Base-by-base conservation (phyloP, 2,329 filamentous ascomycete genomes). In the Alternaria postmessia region DNA sequence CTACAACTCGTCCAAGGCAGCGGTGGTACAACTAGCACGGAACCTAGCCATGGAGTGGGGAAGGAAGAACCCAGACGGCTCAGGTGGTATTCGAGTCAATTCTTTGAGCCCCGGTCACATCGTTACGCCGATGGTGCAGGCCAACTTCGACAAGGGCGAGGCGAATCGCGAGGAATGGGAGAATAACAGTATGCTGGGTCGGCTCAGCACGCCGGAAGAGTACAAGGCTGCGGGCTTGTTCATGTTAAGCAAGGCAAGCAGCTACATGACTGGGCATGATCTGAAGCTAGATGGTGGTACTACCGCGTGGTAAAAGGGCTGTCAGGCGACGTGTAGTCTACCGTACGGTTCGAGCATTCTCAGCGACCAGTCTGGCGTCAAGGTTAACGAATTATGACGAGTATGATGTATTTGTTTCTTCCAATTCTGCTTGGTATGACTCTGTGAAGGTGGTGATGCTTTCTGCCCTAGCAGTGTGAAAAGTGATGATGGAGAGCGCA, bases 101-200 rank as follows among this genome's bases (percentile, higher is more conserved):
- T 91, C 89, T 5, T 84, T 94, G 55, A 92, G 89, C 26, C 91
- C 91, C 0, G 91, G 91, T 24, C 92, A 93, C 74, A 92, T 93
- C 71, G 83, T 90, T 28, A 93, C 91, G 3, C 88, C 90, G 9
- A 96, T 96, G 93, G 91, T 94, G 1, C 86, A 91, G 74, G 85
- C 87, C 60, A 86, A 96, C 39, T 94, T 96, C 71, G 84, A 88
- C 64, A 85, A 88, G 62, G 85, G 89, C 63, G 85, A 90, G 66
- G 90, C 88, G 61, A 90, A 91, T 0, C 74, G 71, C 36, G 68
- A 72, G 24, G 85, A 88, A 63, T 96, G 93, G 93, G 87, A 91
- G 39, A 87, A 86, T 68, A 89, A 93, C 78, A 96, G 93, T 78
- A 95, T 96, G 92, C 83, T 96, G 47, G 88, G 74, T 1, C 59